Conservation (phyloP, 805 yeast species). For the Peterozyma toletana region DNA sequence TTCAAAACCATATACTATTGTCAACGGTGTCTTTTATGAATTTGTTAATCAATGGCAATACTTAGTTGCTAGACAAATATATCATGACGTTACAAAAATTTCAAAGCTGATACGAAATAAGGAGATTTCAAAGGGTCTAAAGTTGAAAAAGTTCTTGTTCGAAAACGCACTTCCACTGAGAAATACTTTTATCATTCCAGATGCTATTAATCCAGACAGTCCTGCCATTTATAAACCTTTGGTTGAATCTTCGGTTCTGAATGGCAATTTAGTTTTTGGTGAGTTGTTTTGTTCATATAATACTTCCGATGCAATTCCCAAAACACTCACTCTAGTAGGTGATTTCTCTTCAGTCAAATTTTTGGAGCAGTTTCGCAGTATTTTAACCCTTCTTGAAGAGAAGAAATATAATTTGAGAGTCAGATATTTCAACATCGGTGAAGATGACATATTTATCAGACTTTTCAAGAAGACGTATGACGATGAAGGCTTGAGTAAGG, state of each 20-base stretch:
- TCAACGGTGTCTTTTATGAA: constrained; percentile 64
- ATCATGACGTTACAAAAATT: constrained; percentile 40
- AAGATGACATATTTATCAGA: constrained; percentile 1
- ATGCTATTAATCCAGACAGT: constrained; percentile 20
- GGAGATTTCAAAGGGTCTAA: constrained; percentile 17
- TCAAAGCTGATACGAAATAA: constrained; percentile 19
- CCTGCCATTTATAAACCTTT: not conserved
- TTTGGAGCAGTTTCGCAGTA: constrained; percentile 31
- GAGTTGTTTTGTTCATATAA: not conserved
- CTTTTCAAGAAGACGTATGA: not conserved
- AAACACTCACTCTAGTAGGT: constrained; percentile 49
- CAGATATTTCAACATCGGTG: not conserved
- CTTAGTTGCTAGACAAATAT: constrained; percentile 42
- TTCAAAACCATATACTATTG: constrained; percentile 44
- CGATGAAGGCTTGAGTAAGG: not conserved
- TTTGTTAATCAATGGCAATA: constrained; percentile 50
- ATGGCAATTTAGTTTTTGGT: no score
- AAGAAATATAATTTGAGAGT: constrained; percentile 14
- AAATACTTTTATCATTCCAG: constrained; percentile 45
- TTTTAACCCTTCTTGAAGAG: constrained; percentile 20
- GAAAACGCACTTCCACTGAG: constrained; percentile 34
- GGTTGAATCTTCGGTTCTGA: no score
- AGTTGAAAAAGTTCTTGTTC: constrained; percentile 34
- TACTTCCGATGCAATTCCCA: constrained; percentile 2
- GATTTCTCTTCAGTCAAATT: constrained; percentile 34